Evolutionary conservation across 331 rosid species (phyloP), one percentile per base, ranked within the genome.

Genomic region (Quercus phellos): DNA sequence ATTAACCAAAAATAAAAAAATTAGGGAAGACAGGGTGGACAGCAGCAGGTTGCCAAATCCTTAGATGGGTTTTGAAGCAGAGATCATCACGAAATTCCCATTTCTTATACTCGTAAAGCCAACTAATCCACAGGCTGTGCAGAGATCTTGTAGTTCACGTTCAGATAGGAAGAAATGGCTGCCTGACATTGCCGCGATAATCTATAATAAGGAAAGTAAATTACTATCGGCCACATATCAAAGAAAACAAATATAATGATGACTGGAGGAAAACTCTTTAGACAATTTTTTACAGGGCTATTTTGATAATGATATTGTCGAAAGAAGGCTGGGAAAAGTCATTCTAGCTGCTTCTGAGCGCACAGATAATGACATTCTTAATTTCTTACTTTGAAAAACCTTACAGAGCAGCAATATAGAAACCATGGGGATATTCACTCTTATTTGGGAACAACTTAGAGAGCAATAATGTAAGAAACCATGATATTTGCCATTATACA

Each of bases 81-180:
- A 89, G 54, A 94, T 85, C 97, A 94, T 88, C 70, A 89, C 92
- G 77, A 94, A 94, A 75, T 6, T 70, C 32, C 94, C 78, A 82
- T 88, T 90, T 87, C 97, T 94, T 70, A 83, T 51, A 66, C 85
- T 73, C 17, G 82, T 83, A 83, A 87, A 88, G 70, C 82, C 89
- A 68, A 90, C 89, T 60, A 94, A 80, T n/a, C 97, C 97, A 69
- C 93, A 87, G 51, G 85, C 90, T n/a, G 63, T 81, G 87, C 97
- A 94, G 56, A 90, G 93, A 81, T 91, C 98, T 89, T 90, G 90
- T 19, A 92, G 81, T 78, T 94, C 95, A 51, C 90, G 70, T 77
- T 90, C 95, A 46, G 99, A 89, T 56, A 82, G 82, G 78, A 81
- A 75, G 70, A 78, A 1, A 72, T 55, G 83, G 83, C 82, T 70